Percentiles rank a stretch among this genome's conserved stretches.
These are phyloP conservation scores for Pistacia atlantica DNA, from an alignment of 345 rosid species.

Conservation along the genomic window DNA sequence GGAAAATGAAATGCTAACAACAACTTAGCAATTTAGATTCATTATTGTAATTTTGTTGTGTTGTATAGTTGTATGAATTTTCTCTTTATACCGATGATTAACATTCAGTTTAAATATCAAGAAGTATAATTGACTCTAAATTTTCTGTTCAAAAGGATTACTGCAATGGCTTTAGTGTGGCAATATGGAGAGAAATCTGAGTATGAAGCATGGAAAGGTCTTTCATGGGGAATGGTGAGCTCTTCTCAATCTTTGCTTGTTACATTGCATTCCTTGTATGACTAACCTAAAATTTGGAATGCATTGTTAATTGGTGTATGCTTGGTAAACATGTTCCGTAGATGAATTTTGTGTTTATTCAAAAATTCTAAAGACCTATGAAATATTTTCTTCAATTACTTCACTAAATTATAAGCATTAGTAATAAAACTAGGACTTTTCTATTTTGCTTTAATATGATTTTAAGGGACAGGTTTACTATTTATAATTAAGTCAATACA, in stretches of 20 bases:
- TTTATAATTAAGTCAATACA: background rate
- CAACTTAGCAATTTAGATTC: background rate
- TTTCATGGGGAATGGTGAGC: constrained; percentile 95
- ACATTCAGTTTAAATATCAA: too few relatives aligned
- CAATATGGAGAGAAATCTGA: constrained; percentile 89
- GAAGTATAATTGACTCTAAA: background rate
- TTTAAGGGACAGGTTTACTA: background rate
- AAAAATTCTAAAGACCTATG: background rate
- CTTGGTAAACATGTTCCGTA: background rate
- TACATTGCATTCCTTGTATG: background rate
- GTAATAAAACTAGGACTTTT: background rate
- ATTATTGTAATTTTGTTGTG: background rate
- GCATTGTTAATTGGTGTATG: background rate
- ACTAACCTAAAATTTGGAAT: background rate
- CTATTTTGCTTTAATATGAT: background rate
- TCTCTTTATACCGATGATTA: background rate
- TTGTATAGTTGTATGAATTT: background rate
- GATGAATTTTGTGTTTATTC: background rate
- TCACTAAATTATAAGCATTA: background rate
- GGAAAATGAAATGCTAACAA: background rate
- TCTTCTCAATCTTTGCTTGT: constrained; percentile 1
- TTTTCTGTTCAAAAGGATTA: constrained; percentile 53
- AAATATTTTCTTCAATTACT: constrained; percentile 4
- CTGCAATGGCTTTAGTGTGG: constrained; percentile 97
- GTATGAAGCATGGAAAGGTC: constrained; percentile 92